Evolutionary conservation across 306 rosid genomes (phyloP).

Genomic region (Inga leiocalycina): DNA sequence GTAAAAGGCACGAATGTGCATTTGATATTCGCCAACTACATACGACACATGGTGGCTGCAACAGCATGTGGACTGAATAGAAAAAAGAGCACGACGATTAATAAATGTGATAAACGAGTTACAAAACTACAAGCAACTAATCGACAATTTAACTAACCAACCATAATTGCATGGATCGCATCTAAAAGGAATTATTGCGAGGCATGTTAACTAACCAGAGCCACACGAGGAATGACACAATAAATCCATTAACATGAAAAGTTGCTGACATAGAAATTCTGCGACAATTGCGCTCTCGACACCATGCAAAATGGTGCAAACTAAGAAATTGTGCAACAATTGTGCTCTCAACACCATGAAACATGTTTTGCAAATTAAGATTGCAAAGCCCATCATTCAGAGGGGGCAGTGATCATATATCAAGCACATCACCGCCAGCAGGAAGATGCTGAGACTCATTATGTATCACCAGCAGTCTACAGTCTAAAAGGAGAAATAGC

Average conservation of each 20-base stretch:
- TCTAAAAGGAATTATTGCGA: neutral
- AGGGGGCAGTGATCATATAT: neutral
- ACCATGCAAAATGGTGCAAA: neutral
- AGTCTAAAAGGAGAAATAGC: constrained; percentile 10
- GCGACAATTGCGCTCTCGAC: neutral
- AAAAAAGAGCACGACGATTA: too few species aligned
- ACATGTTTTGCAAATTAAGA: neutral
- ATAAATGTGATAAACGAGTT: too few species aligned
- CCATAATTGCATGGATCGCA: neutral
- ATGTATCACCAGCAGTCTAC: neutral
- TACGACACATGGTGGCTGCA: too few species aligned
- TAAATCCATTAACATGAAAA: constrained; percentile 12
- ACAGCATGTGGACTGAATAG: too few species aligned
- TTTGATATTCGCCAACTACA: too few species aligned
- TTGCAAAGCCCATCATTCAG: constrained; percentile 7
- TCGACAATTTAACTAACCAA: neutral
- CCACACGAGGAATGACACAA: neutral
- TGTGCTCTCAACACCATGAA: too few species aligned
- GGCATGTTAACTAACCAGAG: neutral
- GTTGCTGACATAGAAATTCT: constrained; percentile 8
- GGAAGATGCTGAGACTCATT: neutral
- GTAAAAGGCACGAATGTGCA: too few species aligned
- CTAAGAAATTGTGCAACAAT: neutral
- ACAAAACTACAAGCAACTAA: too few species aligned
- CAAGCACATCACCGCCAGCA: neutral